A percentile compares a stretch with the other conserved stretches of the same genome.
Conservation (phyloP, 306 rosid genomes). For the Canavalia gladiata region DNA sequence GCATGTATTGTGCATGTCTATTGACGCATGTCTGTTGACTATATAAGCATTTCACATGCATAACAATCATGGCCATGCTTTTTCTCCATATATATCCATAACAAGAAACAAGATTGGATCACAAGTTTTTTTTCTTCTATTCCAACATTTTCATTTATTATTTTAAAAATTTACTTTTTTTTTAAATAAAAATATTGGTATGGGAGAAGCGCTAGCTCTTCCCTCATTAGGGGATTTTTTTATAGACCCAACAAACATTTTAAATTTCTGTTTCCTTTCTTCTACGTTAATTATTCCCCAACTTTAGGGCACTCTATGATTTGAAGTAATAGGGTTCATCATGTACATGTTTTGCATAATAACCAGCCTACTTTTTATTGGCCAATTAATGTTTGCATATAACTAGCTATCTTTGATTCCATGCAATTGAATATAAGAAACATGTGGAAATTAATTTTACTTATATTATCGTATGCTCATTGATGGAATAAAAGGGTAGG, state of each 20-base stretch:
- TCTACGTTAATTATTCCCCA: background rate
- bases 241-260: background rate
- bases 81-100: conserved; percentile 28
- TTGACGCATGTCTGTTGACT: conserved; percentile 33
- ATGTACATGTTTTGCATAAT: background rate
- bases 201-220: background rate
- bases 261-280: background rate
- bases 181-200: background rate
- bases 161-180: background rate
- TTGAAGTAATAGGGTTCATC: background rate
- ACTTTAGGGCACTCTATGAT: background rate
- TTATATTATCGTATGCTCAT: background rate
- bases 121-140: background rate
- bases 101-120: background rate
- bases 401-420: background rate
- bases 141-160: background rate
- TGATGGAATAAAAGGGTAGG: background rate
- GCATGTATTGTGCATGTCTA: conserved; percentile 19
- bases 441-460: background rate
- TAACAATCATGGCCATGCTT: conserved; percentile 4
- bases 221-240: background rate
- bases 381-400: background rate
- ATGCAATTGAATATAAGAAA: background rate
- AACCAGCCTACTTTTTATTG: background rate
- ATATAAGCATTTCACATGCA: conserved; percentile 38